Percentiles rank a stretch among this genome's conserved stretches.
phyloP scores from a whole-genome alignment of 192 early-diverging fungal genomes.

The Jimgerdemannia lactiflua region DNA sequence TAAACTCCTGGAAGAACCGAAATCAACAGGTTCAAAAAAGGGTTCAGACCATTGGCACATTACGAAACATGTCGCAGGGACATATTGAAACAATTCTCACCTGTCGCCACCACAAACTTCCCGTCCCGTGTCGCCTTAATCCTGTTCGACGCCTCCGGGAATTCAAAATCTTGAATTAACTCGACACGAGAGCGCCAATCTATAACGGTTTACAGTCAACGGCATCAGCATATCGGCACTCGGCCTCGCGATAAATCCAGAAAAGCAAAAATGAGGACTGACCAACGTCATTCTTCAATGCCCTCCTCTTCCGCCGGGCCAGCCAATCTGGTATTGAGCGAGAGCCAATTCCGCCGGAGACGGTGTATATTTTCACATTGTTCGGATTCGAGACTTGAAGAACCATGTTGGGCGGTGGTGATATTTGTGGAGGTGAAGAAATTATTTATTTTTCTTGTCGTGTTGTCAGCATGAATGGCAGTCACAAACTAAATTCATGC shows the following conservation, averaged over 20 bases:
- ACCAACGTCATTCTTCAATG: conserved; percentile 86
- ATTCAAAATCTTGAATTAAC: conserved; percentile 97
- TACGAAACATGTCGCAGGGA: background rate
- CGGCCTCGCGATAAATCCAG: background rate
- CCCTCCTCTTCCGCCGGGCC: conserved; percentile 77
- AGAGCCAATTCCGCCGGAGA: conserved; percentile 72
- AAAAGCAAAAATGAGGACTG: background rate
- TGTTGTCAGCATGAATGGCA: background rate
- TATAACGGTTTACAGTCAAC: conserved; percentile 13
- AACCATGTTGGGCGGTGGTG: conserved; percentile 43
- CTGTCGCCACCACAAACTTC: conserved; percentile 87
- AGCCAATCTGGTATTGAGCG: conserved; percentile 95
- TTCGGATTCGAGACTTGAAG: conserved; percentile 86
- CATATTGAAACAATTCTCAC: conserved; percentile 21
- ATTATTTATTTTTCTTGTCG: background rate
- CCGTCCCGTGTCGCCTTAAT: conserved; percentile 86
- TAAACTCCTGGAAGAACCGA: conserved; percentile 54
- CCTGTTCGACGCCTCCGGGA: conserved; percentile 88
- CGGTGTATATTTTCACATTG: conserved; percentile 91
- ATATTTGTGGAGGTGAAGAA: background rate
- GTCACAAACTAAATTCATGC: background rate
- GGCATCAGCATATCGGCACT: background rate
- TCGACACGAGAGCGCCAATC: conserved; percentile 92
- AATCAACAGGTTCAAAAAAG: conserved; percentile 23
- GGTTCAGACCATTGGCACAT: background rate